These are phyloP conservation scores for Abortiporus biennis DNA, from an alignment of 1,284 basidiomycete genomes.

Conservation along the genomic window DNA sequence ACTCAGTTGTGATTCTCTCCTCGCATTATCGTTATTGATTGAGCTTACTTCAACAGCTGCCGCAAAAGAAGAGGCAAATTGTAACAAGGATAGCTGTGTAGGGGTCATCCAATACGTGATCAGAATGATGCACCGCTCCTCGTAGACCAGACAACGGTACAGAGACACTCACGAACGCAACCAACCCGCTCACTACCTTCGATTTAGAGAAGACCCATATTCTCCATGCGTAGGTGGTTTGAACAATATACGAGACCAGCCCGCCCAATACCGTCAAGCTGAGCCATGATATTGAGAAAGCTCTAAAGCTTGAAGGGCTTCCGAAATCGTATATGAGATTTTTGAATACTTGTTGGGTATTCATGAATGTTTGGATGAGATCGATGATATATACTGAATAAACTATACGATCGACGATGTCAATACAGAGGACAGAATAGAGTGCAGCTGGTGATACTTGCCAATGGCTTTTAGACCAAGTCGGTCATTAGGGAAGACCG, in stretches of 20 bases:
- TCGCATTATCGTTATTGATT: not conserved
- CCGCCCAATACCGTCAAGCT: slow-evolving; percentile 16
- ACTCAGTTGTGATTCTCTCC: not conserved
- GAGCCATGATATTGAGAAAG: slow-evolving; percentile 16
- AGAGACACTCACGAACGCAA: slow-evolving; percentile 9
- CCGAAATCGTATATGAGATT: slow-evolving; percentile 15
- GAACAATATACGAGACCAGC: slow-evolving; percentile 13
- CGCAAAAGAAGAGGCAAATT: slow-evolving; percentile 4
- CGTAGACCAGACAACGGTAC: no score
- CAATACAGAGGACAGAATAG: no score
- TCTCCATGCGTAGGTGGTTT: slow-evolving; percentile 16
- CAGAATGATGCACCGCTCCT: not conserved
- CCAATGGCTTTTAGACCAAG: not conserved
- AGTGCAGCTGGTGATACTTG: no score
- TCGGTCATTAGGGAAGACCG: not conserved
- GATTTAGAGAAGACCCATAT: slow-evolving; percentile 14
- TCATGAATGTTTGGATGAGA: slow-evolving; percentile 12
- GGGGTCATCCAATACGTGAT: not conserved
- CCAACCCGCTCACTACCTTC: slow-evolving; percentile 6
- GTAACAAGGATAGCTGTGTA: slow-evolving; percentile 8
- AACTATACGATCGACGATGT: slow-evolving; percentile 8
- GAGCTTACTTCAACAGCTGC: slow-evolving; percentile 6
- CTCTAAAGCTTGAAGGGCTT: slow-evolving; percentile 5
- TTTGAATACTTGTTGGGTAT: slow-evolving; percentile 11
- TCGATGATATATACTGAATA: slow-evolving; percentile 12